Evolutionary conservation across 768 basidiomycete species (phyloP), one percentile per base, ranked within the genome.

Genomic region (Guyanaporus albipodus): DNA sequence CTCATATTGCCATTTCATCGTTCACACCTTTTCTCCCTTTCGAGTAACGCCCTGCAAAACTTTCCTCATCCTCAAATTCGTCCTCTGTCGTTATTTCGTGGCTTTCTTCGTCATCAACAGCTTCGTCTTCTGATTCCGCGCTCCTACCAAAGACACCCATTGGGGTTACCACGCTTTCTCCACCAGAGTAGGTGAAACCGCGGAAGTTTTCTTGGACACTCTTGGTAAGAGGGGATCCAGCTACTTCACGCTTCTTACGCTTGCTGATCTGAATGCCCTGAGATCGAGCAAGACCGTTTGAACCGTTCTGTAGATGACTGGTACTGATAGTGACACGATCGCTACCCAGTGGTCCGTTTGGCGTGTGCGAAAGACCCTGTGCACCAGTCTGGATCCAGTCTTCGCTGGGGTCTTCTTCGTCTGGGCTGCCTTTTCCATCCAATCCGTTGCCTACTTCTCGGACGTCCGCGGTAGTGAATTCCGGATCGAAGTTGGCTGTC

Each of bases 401-500:
- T 61, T 79, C 86, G 14, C 80, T 82, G 26, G 85, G 86, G 53
- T 90, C 87, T 49, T 77, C 77, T 56, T 78, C 78, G 48, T 77
- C 75, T 11, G 75, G 64, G 24, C 51, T 65, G 8, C 55, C 23
- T 27, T 73, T 73, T 49, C 75, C 74, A 34, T 80, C 75, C 31
- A 76, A 64, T 41, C 67, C 73, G 6, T 77, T 72, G 39, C 76
- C 86, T 50, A 80, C 77, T 52, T 90, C 83, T 14, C 83, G 78
- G 42, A 97, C 75, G 63, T 95, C 87, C n/a, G 91, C 87, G 21
- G 82, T 78, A 4, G 96, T 99, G 69, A 99, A 99, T 70, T 97
- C 93, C 23, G 92, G 91, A 65, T 99, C 96, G 62, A 99, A 99
- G 73, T 97, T 97, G 54, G 84, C 83, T n/a, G 91, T 92, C 14